Conservation (phyloP, 495 filamentous ascomycete species). For the Aspergillus leporis region DNA sequence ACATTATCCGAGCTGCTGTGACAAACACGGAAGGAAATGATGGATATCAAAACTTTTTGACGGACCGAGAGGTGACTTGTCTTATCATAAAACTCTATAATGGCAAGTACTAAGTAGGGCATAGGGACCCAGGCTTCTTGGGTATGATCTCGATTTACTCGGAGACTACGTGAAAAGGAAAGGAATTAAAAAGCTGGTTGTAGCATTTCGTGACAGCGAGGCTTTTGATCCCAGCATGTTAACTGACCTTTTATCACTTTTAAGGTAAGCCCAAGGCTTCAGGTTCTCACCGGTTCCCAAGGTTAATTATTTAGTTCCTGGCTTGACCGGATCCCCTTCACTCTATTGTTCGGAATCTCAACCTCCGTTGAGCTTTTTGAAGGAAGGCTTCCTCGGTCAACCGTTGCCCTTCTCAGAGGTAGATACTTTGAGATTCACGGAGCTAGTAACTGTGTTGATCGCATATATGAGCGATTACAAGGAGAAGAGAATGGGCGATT, state of each 20-base stretch:
- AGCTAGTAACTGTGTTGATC: slow-evolving; percentile 71
- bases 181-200: slow-evolving; percentile 59
- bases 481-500: slow-evolving; percentile 53
- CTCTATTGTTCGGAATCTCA: slow-evolving; percentile 82
- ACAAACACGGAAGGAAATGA: slow-evolving; percentile 55
- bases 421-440: slow-evolving; percentile 83
- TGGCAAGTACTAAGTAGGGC: slow-evolving; percentile 43
- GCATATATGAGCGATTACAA: slow-evolving; percentile 71
- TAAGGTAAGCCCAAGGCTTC: slow-evolving; percentile 56
- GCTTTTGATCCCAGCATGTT: slow-evolving; percentile 82
- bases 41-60: slow-evolving; percentile 44
- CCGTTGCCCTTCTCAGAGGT: slow-evolving; percentile 69
- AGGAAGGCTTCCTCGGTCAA: slow-evolving; percentile 74
- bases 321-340: slow-evolving; percentile 85
- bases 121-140: slow-evolving; percentile 59
- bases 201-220: slow-evolving; percentile 89
- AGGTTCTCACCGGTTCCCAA: not conserved
- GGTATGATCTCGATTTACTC: slow-evolving; percentile 88
- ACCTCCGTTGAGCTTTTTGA: slow-evolving; percentile 91
- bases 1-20: slow-evolving; percentile 70
- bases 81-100: slow-evolving; percentile 3
- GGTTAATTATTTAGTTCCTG: slow-evolving; percentile 62
- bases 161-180: slow-evolving; percentile 61
- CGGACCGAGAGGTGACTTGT: slow-evolving; percentile 54
- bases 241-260: slow-evolving; percentile 72